Evolutionary conservation across 257 asterid species (phyloP).

Genomic region (Nicotiana obtusifolia): DNA sequence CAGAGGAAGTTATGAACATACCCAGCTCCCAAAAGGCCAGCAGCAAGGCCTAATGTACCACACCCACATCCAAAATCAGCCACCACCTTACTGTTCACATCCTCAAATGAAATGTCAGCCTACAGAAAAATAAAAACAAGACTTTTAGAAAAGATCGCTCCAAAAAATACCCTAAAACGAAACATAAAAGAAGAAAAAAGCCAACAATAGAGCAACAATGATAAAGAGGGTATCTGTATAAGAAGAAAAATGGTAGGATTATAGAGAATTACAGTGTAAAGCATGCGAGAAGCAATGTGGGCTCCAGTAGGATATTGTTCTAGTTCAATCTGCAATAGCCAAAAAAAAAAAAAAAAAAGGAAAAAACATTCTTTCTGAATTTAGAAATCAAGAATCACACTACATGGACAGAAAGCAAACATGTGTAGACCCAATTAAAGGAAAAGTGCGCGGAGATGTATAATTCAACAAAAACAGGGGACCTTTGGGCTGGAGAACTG

Average conservation of each 20-base stretch:
- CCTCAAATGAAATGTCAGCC: slow-evolving; percentile 92
- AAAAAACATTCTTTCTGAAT: background rate
- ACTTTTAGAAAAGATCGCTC: background rate
- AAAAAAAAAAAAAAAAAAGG: background rate
- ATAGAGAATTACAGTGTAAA: slow-evolving; percentile 53
- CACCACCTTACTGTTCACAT: slow-evolving; percentile 73
- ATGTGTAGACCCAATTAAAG: background rate
- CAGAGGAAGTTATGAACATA: slow-evolving; percentile 18
- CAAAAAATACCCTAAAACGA: background rate
- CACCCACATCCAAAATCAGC: slow-evolving; percentile 99
- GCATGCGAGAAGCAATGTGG: slow-evolving; percentile 93
- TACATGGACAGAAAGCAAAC: background rate
- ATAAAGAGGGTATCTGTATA: slow-evolving; percentile 13
- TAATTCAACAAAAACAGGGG: background rate
- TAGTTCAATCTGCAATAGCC: slow-evolving; percentile 62
- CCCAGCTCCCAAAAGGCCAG: slow-evolving; percentile 90
- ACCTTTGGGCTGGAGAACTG: slow-evolving; percentile 84
- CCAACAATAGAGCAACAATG: background rate
- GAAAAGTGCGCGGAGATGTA: background rate
- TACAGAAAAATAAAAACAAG: slow-evolving; percentile 10
- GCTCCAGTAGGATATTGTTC: slow-evolving; percentile 97
- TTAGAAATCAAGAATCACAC: background rate
- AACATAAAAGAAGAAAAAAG: background rate
- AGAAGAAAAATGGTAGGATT: background rate
- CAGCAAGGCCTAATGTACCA: slow-evolving; percentile 91